Evolutionary conservation across 495 filamentous ascomycete genomes (phyloP), one percentile per base, ranked within the genome.

Genomic region (Annulohypoxylon stygium): DNA sequence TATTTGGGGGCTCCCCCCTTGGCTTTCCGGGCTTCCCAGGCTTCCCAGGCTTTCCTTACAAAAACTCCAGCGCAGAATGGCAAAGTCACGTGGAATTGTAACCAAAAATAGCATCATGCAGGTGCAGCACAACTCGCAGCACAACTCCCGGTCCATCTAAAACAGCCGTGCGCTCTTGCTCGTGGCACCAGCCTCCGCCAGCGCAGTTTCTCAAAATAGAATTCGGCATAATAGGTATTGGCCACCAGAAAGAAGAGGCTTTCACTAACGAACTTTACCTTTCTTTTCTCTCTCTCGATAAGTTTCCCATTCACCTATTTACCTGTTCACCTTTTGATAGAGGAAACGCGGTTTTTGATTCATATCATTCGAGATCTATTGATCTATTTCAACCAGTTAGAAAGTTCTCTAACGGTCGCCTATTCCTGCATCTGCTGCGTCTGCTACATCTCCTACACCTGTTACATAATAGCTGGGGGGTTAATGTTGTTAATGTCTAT

Each of bases 211-310:
- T 69, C 61, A 74, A 74, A 74, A 74, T 74, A 74, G 71, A 74
- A 74, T 65, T 74, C 71, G 66, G 71, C 71, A 69, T 69, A 74
- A 74, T 74, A 74, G 71, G 55, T 12, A 69, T 65, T 74, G 65
- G 65, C 64, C 45, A 57, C 16, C 59, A 50, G 64, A 23, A 18
- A 47, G 43, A 47, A 47, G 30, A 23, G 12, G 65, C 50, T 47
- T 67, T 73, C 70, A 67, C 51, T 59, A 67, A 60, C 26, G n/a
- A 61, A 39, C 23, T 48, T 64, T 64, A 34, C 14, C 45, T 50
- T 25, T 62, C 25, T 68, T 57, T 30, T 6, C 30, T 30, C 30
- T 30, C 30, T 30, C 41, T 73, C 51, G 53, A 59, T 37, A 67
- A 57, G n/a, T 73, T 68, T 60, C 64, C 65, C 50, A 61, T 47